A percentile compares a stretch with the other conserved stretches of the same genome.
These are phyloP conservation scores for Psilocybe cyanescens DNA, from an alignment of 768 basidiomycete species.

Conservation along the genomic window DNA sequence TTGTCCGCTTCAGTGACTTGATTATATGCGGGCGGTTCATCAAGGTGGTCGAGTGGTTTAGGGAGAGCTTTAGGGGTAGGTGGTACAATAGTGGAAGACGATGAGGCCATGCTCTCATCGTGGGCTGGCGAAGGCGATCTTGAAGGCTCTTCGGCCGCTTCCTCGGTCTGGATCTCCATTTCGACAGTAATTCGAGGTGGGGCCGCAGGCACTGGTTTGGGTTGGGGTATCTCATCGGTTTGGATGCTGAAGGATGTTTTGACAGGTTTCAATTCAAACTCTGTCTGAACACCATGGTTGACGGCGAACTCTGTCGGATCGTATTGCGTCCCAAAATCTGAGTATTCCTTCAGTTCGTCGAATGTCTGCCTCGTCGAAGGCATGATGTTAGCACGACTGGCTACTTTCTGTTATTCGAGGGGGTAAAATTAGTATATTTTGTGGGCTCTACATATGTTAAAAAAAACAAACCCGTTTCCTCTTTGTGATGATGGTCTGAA, in stretches of 20 bases:
- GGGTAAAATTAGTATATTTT: slow-evolving; percentile 10
- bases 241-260: slow-evolving; percentile 56
- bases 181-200: slow-evolving; percentile 46
- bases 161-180: slow-evolving; percentile 71
- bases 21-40: slow-evolving; percentile 78
- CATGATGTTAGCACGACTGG: slow-evolving; percentile 57
- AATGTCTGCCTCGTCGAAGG: slow-evolving; percentile 47
- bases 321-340: slow-evolving; percentile 75
- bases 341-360: slow-evolving; percentile 76
- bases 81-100: slow-evolving; percentile 73
- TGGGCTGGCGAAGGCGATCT: slow-evolving; percentile 54
- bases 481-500: slow-evolving; percentile 89
- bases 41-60: slow-evolving; percentile 39
- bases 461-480: slow-evolving; percentile 63
- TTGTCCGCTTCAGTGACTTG: slow-evolving; percentile 55
- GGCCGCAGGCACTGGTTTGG: slow-evolving; percentile 29
- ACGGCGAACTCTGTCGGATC: slow-evolving; percentile 57
- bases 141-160: slow-evolving; percentile 39
- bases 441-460: not conserved
- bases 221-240: slow-evolving; percentile 49
- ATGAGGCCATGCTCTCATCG: slow-evolving; percentile 66
- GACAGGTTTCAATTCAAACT: slow-evolving; percentile 53
- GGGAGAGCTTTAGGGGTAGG: slow-evolving; percentile 64
- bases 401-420: slow-evolving; percentile 57
- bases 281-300: slow-evolving; percentile 60